Evolutionary conservation across 495 filamentous ascomycete genomes (phyloP), one percentile per base, ranked within the genome.

Genomic region (Aspergillus campestris): DNA sequence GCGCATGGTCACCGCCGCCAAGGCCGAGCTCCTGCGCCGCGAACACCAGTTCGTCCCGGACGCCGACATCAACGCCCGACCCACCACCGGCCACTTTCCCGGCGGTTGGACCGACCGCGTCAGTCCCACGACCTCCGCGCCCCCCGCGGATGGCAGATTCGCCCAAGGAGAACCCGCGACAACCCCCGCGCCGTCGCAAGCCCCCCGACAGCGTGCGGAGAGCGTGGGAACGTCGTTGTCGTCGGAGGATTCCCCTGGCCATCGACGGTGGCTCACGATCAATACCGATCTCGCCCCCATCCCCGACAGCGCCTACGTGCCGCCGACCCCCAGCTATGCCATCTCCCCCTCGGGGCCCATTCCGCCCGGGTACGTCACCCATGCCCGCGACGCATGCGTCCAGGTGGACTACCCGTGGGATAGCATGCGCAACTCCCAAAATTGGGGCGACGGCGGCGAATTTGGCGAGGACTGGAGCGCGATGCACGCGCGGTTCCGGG

Each of bases 371-470:
- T 95, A 91, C 58, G 86, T 94, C 30, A 74, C 86, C 1, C 92
- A 98, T 64, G 90, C 94, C n/a, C 81, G 88, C 37, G 85, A 96
- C 52, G 84, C 85, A 5, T 95, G 89, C 55, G 77, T 86, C 5
- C 79, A 83, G 34, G 75, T 95, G 11, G 94, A 97, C 62, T 91
- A 85, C 56, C 84, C 88, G 56, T 99, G 92, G 92, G 89, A 99
- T 52, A 95, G 89, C 49, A 91, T 87, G 71, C 77, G 83, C 34
- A 70, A 72, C 1, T 79, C 84, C 0, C 73, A 81, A 18, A 69
- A 80, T 27, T 95, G 91, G 83, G 92, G 89, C 10, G 77, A 86
- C 51, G 92, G 92, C 0, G 94, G 89, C 8, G 78, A 84, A 15
- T 85, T 86, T 48, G 89, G 86, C 0, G 92, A 99, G 57, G 92